phyloP scores from a whole-genome alignment of 768 basidiomycete genomes.

The Naganishia vishniacii region DNA sequence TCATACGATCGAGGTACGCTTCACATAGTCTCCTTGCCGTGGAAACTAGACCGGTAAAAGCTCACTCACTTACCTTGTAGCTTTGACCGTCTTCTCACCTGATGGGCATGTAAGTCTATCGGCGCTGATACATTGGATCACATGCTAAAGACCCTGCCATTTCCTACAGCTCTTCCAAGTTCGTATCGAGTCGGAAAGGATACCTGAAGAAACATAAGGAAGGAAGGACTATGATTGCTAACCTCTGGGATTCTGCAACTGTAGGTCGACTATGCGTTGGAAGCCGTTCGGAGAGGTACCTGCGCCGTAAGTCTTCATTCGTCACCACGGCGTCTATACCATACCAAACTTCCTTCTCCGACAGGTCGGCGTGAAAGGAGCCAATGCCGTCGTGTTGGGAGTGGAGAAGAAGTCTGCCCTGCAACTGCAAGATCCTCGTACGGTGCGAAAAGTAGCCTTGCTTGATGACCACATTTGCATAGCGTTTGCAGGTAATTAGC shows the following conservation, averaged over 20 bases:
- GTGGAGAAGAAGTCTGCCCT: constrained; percentile 98
- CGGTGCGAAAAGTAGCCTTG: constrained; percentile 96
- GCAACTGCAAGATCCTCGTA: constrained; percentile 95
- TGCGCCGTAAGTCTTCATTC: constrained; percentile 71
- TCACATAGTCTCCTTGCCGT: too few species aligned
- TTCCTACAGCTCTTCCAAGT: constrained; percentile 65
- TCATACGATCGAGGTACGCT: constrained; percentile 90
- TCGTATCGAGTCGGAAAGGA: constrained; percentile 31
- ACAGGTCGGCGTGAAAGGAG: constrained; percentile 91
- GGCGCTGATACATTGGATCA: not conserved
- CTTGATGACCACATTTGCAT: constrained; percentile 95
- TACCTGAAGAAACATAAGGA: constrained; percentile 27
- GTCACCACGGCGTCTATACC: constrained; percentile 18
- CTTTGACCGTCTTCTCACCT: constrained; percentile 95
- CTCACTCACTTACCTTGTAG: constrained; percentile 51
- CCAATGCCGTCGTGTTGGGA: constrained; percentile 88
- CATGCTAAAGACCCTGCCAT: not conserved
- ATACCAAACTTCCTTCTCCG: not conserved
- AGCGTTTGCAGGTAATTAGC: constrained; percentile 78
- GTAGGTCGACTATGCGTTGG: constrained; percentile 97
- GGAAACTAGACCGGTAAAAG: not conserved
- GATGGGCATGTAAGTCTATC: constrained; percentile 76
- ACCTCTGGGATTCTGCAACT: constrained; percentile 29
- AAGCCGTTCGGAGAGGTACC: constrained; percentile 93
- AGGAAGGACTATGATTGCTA: not conserved